Evolutionary conservation across 768 basidiomycete species (phyloP).

Genomic region (Mycena polygramma): DNA sequence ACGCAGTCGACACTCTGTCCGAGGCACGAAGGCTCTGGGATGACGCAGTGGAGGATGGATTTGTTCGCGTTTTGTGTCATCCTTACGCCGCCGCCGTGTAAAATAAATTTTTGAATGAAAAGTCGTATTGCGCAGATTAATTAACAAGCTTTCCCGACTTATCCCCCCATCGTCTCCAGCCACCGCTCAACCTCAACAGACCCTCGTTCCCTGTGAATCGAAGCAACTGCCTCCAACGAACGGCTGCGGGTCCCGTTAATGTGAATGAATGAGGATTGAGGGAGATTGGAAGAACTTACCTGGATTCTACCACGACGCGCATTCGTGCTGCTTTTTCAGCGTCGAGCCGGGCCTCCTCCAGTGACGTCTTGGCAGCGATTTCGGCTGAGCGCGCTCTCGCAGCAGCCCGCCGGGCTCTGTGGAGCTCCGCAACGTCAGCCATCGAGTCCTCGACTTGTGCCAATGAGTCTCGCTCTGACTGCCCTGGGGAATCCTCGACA

Average conservation of each 20-base stretch:
- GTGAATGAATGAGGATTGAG: too few species aligned
- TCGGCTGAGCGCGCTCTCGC: too few species aligned
- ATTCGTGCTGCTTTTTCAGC: not conserved
- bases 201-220: not conserved
- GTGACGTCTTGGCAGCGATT: too few species aligned
- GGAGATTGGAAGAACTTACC: not conserved
- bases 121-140: not conserved
- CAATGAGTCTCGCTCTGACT: too few species aligned
- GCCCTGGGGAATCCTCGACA: too few species aligned
- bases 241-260: not conserved
- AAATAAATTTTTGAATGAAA: not conserved
- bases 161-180: too few species aligned
- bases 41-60: not conserved
- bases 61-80: not conserved
- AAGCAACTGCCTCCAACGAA: not conserved
- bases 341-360: too few species aligned
- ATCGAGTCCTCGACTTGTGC: too few species aligned
- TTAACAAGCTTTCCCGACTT: too few species aligned
- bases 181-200: not conserved
- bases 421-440: too few species aligned
- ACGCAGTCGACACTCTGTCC: not conserved
- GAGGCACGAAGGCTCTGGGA: not conserved
- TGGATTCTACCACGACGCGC: not conserved
- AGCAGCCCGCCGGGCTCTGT: too few species aligned
- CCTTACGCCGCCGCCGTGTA: not conserved